Percentiles rank a stretch among this genome's conserved stretches.
Evolutionary conservation across 2,329 filamentous ascomycete species (phyloP).

Genomic region (Ceratocystis eucalypticola): DNA sequence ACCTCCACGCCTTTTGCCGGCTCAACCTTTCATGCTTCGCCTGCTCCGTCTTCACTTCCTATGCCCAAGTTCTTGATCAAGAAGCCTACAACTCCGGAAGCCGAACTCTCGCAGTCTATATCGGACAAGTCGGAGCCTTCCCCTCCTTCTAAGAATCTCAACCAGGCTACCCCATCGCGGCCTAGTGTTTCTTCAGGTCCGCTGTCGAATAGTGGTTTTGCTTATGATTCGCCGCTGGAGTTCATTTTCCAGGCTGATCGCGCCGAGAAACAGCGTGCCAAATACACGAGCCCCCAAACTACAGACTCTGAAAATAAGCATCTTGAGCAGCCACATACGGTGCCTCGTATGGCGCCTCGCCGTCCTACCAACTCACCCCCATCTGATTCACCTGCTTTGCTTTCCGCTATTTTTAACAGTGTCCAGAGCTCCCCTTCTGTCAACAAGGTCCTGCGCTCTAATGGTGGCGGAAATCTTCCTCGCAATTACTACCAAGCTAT

Average conservation of each 20-base stretch:
- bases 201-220: slow-evolving; percentile 13
- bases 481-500: slow-evolving; percentile 16
- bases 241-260: slow-evolving; percentile 81
- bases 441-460: slow-evolving; percentile 11
- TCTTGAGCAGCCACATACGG: slow-evolving; percentile 12
- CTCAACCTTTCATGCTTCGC: slow-evolving; percentile 87
- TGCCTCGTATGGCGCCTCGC: slow-evolving; percentile 10
- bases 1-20: slow-evolving; percentile 61
- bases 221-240: slow-evolving; percentile 64
- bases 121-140: slow-evolving; percentile 28
- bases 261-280: slow-evolving; percentile 52
- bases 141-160: neutral
- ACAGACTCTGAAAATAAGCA: neutral
- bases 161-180: slow-evolving; percentile 11
- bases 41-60: slow-evolving; percentile 76
- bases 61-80: slow-evolving; percentile 78
- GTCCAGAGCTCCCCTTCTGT: slow-evolving; percentile 17
- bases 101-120: slow-evolving; percentile 2
- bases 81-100: slow-evolving; percentile 15
- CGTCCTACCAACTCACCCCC: slow-evolving; percentile 6
- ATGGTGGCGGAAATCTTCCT: neutral
- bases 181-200: neutral
- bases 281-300: slow-evolving; percentile 3
- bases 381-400: slow-evolving; percentile 11
- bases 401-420: slow-evolving; percentile 13